Conservation (phyloP, 2,329 filamentous ascomycete genomes). For the Coleophoma cylindrospora region DNA sequence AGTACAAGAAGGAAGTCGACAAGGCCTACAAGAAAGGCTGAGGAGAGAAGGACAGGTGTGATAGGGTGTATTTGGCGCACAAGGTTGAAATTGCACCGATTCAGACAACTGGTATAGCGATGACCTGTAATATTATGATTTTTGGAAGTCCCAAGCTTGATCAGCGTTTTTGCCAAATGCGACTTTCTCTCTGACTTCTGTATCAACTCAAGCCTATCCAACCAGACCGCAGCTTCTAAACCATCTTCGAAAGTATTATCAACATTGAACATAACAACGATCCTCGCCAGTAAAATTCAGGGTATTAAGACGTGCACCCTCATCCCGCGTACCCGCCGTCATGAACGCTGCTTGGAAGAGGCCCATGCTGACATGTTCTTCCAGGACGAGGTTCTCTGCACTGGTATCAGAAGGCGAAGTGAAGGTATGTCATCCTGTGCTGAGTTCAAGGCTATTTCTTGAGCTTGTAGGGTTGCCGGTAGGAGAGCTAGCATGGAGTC, state of each 20-base stretch:
- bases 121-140: no score
- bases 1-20: conserved; percentile 54
- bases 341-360: no score
- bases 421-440: no score
- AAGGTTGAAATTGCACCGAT: no score
- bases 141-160: background rate
- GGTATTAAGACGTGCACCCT: conserved; percentile 33
- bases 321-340: conserved; percentile 43
- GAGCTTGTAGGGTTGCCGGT: no score
- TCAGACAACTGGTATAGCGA: no score
- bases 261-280: conserved; percentile 46
- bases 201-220: conserved; percentile 10
- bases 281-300: conserved; percentile 34
- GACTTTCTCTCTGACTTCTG: conserved; percentile 7
- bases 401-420: no score
- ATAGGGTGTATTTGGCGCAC: background rate
- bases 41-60: background rate
- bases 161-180: conserved; percentile 5
- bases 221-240: conserved; percentile 11
- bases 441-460: no score
- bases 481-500: no score
- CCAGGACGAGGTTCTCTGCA: no score
- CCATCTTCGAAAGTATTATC: conserved; percentile 16
- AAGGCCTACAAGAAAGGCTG: conserved; percentile 42
- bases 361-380: no score